A percentile compares a stretch with the other conserved stretches of the same genome.
Conservation (phyloP, 495 filamentous ascomycete genomes). For the Penicillium goetzii region DNA sequence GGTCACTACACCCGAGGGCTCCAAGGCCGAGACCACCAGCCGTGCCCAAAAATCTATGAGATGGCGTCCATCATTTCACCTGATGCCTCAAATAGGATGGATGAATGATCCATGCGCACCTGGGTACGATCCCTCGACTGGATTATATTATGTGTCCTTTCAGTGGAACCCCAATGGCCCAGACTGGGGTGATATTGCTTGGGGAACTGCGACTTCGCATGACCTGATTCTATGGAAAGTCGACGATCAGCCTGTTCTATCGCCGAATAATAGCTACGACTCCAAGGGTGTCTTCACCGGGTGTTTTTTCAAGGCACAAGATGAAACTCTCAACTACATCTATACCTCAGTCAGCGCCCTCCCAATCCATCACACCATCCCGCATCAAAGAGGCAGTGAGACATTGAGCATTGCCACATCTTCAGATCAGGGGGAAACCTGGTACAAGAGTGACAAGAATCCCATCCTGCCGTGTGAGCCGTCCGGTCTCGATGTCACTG, state of each 20-base stretch:
- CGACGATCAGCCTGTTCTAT: slow-evolving; percentile 11
- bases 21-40: neutral
- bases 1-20: slow-evolving; percentile 11
- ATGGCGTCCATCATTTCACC: slow-evolving; percentile 14
- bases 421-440: slow-evolving; percentile 17
- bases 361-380: slow-evolving; percentile 22
- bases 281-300: slow-evolving; percentile 24
- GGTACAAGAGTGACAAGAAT: slow-evolving; percentile 17
- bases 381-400: slow-evolving; percentile 14
- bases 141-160: slow-evolving; percentile 23
- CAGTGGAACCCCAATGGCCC: slow-evolving; percentile 27
- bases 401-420: slow-evolving; percentile 21
- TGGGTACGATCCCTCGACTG: slow-evolving; percentile 18
- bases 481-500: slow-evolving; percentile 18
- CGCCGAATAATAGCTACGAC: slow-evolving; percentile 17
- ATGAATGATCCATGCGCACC: slow-evolving; percentile 28
- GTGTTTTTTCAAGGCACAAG: slow-evolving; percentile 14
- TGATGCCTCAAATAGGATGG: slow-evolving; percentile 18
- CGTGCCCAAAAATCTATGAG: neutral
- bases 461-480: slow-evolving; percentile 24
- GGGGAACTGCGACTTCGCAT: slow-evolving; percentile 20
- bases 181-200: slow-evolving; percentile 25
- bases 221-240: slow-evolving; percentile 21
- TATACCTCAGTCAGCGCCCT: slow-evolving; percentile 22
- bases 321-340: slow-evolving; percentile 18